phyloP scores from a whole-genome alignment of 352 stramenopile species.

The Phytophthora pluvialis region DNA sequence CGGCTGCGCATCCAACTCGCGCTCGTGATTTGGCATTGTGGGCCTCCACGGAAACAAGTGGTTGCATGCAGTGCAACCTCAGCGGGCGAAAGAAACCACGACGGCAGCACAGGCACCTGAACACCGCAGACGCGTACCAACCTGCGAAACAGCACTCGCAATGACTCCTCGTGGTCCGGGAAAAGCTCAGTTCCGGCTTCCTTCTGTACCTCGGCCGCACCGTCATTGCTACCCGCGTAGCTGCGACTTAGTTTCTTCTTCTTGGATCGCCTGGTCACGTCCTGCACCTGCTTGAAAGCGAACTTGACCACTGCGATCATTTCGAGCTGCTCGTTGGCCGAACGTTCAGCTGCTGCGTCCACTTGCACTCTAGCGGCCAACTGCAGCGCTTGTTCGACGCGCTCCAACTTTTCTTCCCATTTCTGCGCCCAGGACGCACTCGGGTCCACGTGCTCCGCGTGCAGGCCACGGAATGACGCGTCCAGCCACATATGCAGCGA shows the following conservation, averaged over 20 bases:
- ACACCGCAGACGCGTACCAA: constrained; percentile 54
- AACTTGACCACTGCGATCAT: constrained; percentile 66
- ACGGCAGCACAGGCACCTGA: constrained; percentile 47
- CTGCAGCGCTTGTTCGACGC: constrained; percentile 54
- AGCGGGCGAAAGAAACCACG: constrained; percentile 60
- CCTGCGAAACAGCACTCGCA: constrained; percentile 53
- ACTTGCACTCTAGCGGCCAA: constrained; percentile 34
- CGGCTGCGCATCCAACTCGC: constrained; percentile 39
- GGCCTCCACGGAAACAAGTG: constrained; percentile 35
- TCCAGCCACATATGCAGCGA: constrained; percentile 49
- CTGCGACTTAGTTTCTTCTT: constrained; percentile 28
- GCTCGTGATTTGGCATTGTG: constrained; percentile 37
- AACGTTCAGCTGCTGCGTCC: constrained; percentile 25
- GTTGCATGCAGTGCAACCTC: constrained; percentile 34
- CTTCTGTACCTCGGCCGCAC: constrained; percentile 3
- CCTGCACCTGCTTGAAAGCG: constrained; percentile 48
- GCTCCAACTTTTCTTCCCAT: constrained; percentile 53
- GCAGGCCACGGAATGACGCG: constrained; percentile 37
- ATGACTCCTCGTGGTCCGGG: constrained; percentile 48
- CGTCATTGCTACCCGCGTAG: constrained; percentile 22
- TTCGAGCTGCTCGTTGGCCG: constrained; percentile 37
- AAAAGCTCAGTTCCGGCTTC: constrained; percentile 31
- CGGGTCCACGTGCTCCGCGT: constrained; percentile 58
- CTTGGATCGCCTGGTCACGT: constrained; percentile 24
- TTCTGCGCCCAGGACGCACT: constrained; percentile 50